phyloP scores from a whole-genome alignment of 1,284 basidiomycete genomes.

The Cutaneotrichosporon mucoides region DNA sequence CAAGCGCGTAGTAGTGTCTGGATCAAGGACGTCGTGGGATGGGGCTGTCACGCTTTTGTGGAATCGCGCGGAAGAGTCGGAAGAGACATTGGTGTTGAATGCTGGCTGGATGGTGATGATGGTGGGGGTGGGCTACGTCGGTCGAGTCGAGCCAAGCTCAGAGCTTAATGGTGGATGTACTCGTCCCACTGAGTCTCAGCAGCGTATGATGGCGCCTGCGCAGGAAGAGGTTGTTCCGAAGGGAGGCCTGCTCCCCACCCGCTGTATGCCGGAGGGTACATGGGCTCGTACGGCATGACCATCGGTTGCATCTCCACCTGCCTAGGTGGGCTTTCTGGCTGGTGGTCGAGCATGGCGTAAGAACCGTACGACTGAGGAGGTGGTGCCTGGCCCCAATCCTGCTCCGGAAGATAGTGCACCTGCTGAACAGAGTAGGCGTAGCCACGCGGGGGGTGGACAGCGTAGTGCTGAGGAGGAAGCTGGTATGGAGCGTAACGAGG shows the following conservation, averaged over 20 bases:
- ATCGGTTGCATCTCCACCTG: neutral
- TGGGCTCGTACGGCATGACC: neutral
- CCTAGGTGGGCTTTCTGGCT: neutral
- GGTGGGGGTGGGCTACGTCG: no score
- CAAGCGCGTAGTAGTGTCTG: no score
- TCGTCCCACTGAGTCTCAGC: neutral
- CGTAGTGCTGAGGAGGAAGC: neutral
- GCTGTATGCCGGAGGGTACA: neutral
- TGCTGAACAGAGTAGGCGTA: neutral
- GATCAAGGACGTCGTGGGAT: no score
- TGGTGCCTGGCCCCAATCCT: no score
- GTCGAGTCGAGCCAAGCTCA: neutral
- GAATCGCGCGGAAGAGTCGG: no score
- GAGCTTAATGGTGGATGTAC: conserved; percentile 2
- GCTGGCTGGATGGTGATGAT: no score
- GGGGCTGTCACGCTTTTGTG: no score
- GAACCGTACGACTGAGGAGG: neutral
- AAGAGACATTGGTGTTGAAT: no score
- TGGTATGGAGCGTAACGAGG: conserved; percentile 3
- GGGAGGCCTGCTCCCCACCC: no score
- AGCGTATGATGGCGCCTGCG: neutral
- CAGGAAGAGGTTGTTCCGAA: neutral
- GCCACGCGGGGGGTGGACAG: neutral
- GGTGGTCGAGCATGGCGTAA: neutral
- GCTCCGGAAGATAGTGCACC: neutral